Evolutionary conservation across 148 eudicot species (phyloP).

Genomic region (Chenopodium album): DNA sequence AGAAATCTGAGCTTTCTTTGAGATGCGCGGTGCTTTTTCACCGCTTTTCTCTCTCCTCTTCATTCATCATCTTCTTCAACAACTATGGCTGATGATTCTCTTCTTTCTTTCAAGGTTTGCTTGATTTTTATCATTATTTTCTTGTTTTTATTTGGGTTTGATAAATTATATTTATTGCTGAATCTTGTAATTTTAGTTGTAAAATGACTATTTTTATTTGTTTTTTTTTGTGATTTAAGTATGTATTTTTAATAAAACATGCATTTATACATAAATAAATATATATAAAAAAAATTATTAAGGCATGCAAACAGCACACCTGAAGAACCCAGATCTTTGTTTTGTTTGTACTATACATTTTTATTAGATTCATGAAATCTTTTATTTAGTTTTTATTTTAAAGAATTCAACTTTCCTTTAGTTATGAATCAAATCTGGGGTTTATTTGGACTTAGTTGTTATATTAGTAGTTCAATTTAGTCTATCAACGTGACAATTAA

Average conservation of each 20-base stretch:
- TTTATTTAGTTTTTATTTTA: not conserved
- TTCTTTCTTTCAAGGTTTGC: constrained; percentile 35
- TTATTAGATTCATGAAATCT: not conserved
- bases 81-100: constrained; percentile 45
- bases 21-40: constrained; percentile 13
- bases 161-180: too few relatives aligned
- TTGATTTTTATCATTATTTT: not conserved
- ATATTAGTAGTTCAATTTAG: not conserved
- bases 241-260: not conserved
- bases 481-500: not conserved
- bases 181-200: too few relatives aligned
- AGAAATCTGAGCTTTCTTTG: not conserved
- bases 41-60: constrained; percentile 9
- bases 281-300: too few relatives aligned
- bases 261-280: not conserved
- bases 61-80: not conserved
- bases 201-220: too few relatives aligned
- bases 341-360: not conserved
- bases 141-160: not conserved
- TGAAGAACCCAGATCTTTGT: not conserved
- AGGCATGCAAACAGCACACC: not conserved
- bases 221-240: too few relatives aligned
- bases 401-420: not conserved
- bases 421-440: not conserved
- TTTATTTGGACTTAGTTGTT: not conserved